Evolutionary conservation across 2,329 filamentous ascomycete species (phyloP), one percentile per base, ranked within the genome.

Genomic region (Rutstroemia sp.): DNA sequence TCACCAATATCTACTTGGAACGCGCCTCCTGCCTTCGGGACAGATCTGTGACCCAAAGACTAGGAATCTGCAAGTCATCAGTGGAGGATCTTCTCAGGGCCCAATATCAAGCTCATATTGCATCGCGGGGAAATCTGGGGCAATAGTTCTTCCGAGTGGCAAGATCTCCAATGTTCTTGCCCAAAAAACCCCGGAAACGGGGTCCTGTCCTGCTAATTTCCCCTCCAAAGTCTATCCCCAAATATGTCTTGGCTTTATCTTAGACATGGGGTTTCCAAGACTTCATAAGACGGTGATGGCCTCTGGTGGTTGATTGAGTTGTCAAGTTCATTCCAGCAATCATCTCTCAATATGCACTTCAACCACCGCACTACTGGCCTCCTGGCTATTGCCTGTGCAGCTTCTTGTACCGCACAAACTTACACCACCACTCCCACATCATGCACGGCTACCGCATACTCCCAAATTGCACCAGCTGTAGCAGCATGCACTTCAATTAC

Each of bases 401-500:
- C 40, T 14, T 30, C 17, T 54, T 48, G 42, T 23, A 14, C 42
- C 12, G 42, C 51, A 12, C 30, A 54, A 38, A 34, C 30, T 30
- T 9, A 8, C 27, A 30, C 27, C 14, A 34, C 30, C 10, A 34
- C 9, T 34, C 30, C 30, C 30, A 39, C 27, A 38, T 7, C 42
- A 16, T 54, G 51, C 21, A 54, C 30, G 23, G 51, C 51, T 21
- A 38, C 74, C 34, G 72, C 75, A 47, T 76, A 78, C 50, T 72
- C 74, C 2, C 64, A 73, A 7, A 78, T 79, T 51, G 75, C 72
- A 51, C 70, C 73, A 54, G 73, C 73, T 64, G 80, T 81, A 66
- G 63, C 68, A 5, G 72, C 73, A 5, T 86, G 82, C 69, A 73
- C 78, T 5, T 73, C 71, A 47, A 83, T 86, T 58, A 70, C 75